A percentile compares a stretch with the other conserved stretches of the same genome.
Conservation (phyloP, 2,329 filamentous ascomycete species). For the Chrysoporthe austroafricana region DNA sequence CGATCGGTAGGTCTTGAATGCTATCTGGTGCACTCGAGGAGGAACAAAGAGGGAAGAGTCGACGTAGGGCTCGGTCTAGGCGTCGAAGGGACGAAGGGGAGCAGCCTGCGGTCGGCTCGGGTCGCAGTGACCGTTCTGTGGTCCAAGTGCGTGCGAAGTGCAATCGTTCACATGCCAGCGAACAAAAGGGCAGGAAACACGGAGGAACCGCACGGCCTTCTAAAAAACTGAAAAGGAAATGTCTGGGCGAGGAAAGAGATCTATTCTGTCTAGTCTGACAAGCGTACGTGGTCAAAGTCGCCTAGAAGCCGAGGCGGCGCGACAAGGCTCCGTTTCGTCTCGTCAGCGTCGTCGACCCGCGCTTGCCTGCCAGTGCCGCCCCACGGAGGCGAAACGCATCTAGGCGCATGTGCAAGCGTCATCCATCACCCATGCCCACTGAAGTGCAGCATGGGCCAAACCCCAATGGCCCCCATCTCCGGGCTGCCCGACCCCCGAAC, state of each 20-base stretch:
- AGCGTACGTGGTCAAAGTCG: not conserved
- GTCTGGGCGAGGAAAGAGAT: not conserved
- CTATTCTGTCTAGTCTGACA: not conserved
- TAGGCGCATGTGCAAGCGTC: conserved; percentile 4
- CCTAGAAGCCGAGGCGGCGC: not conserved
- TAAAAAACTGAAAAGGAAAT: not conserved
- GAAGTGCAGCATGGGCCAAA: not conserved
- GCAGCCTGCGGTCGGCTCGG: not conserved
- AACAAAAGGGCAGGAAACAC: not conserved
- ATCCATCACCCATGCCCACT: not conserved
- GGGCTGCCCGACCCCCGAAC: not conserved
- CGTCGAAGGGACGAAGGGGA: not conserved
- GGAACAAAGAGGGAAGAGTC: not conserved
- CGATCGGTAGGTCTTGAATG: not conserved
- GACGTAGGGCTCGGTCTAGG: too few species aligned
- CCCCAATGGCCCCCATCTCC: too few species aligned
- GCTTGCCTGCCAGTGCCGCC: not conserved
- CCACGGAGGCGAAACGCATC: conserved; percentile 12
- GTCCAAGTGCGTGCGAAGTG: not conserved
- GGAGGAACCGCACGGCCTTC: not conserved
- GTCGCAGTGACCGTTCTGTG: not conserved
- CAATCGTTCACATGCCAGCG: conserved; percentile 3
- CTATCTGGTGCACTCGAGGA: not conserved
- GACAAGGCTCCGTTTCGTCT: conserved; percentile 7
- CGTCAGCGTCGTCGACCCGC: conserved; percentile 11